Evolutionary conservation across 192 early-diverging fungal species (phyloP), one percentile per base, ranked within the genome.

Genomic region (Phlyctochytrium planicorne): DNA sequence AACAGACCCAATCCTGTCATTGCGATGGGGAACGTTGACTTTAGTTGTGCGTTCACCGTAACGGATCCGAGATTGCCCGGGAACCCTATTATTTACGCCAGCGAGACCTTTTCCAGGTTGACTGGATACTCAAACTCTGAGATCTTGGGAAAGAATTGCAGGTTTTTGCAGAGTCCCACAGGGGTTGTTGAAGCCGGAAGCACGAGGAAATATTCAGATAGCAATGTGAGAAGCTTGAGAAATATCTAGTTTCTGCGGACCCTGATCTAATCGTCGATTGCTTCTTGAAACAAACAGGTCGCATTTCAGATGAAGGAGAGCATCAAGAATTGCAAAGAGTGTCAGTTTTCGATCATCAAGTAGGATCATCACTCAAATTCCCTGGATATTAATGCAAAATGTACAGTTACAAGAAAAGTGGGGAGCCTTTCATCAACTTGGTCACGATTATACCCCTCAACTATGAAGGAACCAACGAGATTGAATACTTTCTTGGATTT

Each of bases 341-440:
- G 79, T 31, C 89, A 90, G 62, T 82, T 83, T 33, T 82, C 80
- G 4, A 72, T 89, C 17, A 84, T 90, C 29, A 90, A 90, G 70
- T 72, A 34, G 29, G 53, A 32, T 30, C 16, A 30, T n/a, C n/a
- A n/a, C n/a, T n/a, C n/a, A n/a, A n/a, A n/a, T n/a, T n/a, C 3
- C 36, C 30, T 66, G 20, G 27, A 31, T 16, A 29, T 34, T 20
- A 67, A 62, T 4, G 6, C 17, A 33, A 61, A 24, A 29, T 30
- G 30, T 17, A 30, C 23, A 72, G 70, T 68, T 90, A 90, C 72
- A 73, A 82, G 31, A 89, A 89, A 60, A 77, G 74, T 23, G 88
- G 88, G 27, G 85, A 85, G 75, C 82, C 89, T 2, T 90, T 90
- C 77, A 84, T 90, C 53, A 90, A 90, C 65, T 72, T 89, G 17